Conservation (phyloP, 2,329 filamentous ascomycete genomes). For the Fusarium burgessii region DNA sequence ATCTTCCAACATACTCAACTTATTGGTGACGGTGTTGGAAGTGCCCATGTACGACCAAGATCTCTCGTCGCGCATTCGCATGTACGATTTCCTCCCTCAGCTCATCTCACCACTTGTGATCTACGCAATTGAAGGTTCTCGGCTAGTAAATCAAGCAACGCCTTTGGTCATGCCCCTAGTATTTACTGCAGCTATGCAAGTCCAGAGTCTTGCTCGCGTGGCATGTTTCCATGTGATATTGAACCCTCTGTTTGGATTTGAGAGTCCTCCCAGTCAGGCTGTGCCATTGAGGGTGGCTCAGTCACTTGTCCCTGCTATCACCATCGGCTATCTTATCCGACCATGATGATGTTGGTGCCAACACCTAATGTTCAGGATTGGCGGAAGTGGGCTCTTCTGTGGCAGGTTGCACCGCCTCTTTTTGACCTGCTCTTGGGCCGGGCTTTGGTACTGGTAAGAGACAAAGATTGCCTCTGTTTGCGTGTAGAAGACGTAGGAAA, state of each 20-base stretch:
- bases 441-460: neutral
- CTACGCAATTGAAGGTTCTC: neutral
- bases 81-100: neutral
- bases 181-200: neutral
- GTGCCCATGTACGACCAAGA: neutral
- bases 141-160: neutral
- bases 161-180: neutral
- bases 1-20: neutral
- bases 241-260: neutral
- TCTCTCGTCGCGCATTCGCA: neutral
- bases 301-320: neutral
- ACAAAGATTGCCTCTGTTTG: neutral
- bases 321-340: neutral
- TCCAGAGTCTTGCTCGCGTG: neutral
- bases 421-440: neutral
- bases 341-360: neutral
- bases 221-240: neutral
- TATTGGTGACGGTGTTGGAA: neutral
- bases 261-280: neutral
- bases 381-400: neutral
- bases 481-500: neutral
- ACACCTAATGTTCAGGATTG: neutral
- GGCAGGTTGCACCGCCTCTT: neutral
- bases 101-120: neutral
- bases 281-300: neutral